Evolutionary conservation across 1,139 yeast species (phyloP).

Genomic region (Starmera stellimalicola): DNA sequence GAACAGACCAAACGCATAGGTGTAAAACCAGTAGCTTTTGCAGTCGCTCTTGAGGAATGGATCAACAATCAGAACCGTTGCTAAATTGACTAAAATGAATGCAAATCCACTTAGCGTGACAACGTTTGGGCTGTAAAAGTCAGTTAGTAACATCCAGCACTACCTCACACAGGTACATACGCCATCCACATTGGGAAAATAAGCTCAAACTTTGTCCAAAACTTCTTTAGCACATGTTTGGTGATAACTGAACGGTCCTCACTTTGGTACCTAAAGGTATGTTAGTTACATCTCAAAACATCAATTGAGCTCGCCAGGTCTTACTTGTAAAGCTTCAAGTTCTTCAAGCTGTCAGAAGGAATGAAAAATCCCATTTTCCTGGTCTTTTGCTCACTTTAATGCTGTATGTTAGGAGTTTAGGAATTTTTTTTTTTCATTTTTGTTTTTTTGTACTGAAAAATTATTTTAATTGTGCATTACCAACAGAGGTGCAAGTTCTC

Average conservation of each 20-base stretch:
- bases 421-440: too few relatives aligned
- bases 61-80: slow-evolving; percentile 62
- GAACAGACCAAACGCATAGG: slow-evolving; percentile 78
- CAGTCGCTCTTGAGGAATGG: slow-evolving; percentile 50
- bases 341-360: slow-evolving; percentile 48
- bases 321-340: slow-evolving; percentile 57
- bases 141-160: background rate
- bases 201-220: slow-evolving; percentile 57
- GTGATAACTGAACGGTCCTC: slow-evolving; percentile 80
- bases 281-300: too few relatives aligned
- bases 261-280: slow-evolving; percentile 42
- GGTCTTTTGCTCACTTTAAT: background rate
- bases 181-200: slow-evolving; percentile 84
- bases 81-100: slow-evolving; percentile 57
- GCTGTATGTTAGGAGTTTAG: background rate
- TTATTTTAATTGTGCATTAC: too few relatives aligned
- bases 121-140: slow-evolving; percentile 44
- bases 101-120: slow-evolving; percentile 72
- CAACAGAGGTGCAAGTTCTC: too few relatives aligned
- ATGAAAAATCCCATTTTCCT: slow-evolving; percentile 61
- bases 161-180: slow-evolving; percentile 10
- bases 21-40: slow-evolving; percentile 78
- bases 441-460: too few relatives aligned
- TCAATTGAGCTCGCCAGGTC: too few relatives aligned
- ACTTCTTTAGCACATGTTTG: slow-evolving; percentile 64